Percentiles rank a stretch among this genome's conserved stretches.
Conservation (phyloP, 768 basidiomycete species). For the Saitozyma sp. region DNA sequence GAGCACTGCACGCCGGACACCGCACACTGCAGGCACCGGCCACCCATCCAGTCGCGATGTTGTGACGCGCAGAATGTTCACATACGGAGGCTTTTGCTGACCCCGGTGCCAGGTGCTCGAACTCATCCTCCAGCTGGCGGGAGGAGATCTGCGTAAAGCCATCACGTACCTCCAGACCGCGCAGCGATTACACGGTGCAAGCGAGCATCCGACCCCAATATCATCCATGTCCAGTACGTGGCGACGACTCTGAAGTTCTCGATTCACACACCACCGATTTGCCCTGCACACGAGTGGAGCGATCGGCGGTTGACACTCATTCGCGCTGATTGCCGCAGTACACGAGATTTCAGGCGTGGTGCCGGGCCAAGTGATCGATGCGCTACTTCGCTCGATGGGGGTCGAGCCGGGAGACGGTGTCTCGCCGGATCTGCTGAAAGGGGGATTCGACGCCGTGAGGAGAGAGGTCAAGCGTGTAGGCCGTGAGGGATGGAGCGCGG, state of each 20-base stretch:
- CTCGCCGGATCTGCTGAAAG: conserved; percentile 17
- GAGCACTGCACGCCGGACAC: neutral
- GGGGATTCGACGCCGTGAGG: conserved; percentile 59
- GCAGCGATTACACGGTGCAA: conserved; percentile 76
- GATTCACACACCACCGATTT: no score
- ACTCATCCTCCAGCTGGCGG: conserved; percentile 58
- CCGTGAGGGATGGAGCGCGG: conserved; percentile 87
- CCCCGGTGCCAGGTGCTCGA: conserved; percentile 32
- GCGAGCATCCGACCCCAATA: conserved; percentile 70
- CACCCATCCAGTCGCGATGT: no score
- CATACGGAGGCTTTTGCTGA: neutral
- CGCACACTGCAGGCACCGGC: neutral
- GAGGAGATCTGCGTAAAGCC: conserved; percentile 90
- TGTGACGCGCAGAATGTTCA: neutral
- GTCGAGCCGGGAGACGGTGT: conserved; percentile 60
- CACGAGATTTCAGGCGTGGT: conserved; percentile 98
- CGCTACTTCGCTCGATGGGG: conserved; percentile 71
- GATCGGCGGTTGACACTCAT: no score
- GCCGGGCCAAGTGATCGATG: conserved; percentile 68
- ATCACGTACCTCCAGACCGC: conserved; percentile 98
- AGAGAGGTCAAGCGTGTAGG: conserved; percentile 71
- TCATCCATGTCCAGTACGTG: conserved; percentile 63
- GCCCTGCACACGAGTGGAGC: no score
- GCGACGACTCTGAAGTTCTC: no score
- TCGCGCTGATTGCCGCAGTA: conserved; percentile 51